These are phyloP conservation scores for Ulvella scutata DNA, from an alignment of 139 green algal genomes.

Conservation along the genomic window DNA sequence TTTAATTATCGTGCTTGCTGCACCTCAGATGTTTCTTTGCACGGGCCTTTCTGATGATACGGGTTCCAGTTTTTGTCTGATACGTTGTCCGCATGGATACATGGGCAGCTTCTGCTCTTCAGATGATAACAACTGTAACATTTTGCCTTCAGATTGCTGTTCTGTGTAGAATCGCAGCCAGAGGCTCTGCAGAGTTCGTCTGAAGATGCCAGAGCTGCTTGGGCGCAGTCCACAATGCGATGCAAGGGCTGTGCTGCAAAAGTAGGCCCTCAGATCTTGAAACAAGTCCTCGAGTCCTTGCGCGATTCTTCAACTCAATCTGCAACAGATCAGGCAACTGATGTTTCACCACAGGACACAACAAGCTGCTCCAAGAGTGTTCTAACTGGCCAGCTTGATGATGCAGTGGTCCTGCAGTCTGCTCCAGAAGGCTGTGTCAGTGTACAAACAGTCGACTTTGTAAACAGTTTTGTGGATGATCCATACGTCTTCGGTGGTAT, in stretches of 20 bases:
- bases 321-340: not conserved
- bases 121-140: too few species aligned
- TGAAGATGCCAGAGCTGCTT: not conserved
- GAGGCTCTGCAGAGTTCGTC: not conserved
- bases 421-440: slow-evolving; percentile 37
- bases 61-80: too few species aligned
- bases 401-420: slow-evolving; percentile 43
- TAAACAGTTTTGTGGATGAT: slow-evolving; percentile 57
- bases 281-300: not conserved
- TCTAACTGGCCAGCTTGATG: slow-evolving; percentile 28
- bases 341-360: slow-evolving; percentile 6
- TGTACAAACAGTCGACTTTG: slow-evolving; percentile 83
- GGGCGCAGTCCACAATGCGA: slow-evolving; percentile 49
- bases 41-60: too few species aligned
- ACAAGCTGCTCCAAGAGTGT: slow-evolving; percentile 23
- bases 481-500: slow-evolving; percentile 63
- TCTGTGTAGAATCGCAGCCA: not conserved
- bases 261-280: slow-evolving; percentile 22
- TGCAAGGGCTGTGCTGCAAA: slow-evolving; percentile 87
- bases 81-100: too few species aligned
- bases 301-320: not conserved
- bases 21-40: too few species aligned
- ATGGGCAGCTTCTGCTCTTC: too few species aligned
- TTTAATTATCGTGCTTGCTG: too few species aligned
- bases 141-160: too few species aligned